phyloP scores from a whole-genome alignment of 306 rosid species.

The Aeschynomene evenia region DNA sequence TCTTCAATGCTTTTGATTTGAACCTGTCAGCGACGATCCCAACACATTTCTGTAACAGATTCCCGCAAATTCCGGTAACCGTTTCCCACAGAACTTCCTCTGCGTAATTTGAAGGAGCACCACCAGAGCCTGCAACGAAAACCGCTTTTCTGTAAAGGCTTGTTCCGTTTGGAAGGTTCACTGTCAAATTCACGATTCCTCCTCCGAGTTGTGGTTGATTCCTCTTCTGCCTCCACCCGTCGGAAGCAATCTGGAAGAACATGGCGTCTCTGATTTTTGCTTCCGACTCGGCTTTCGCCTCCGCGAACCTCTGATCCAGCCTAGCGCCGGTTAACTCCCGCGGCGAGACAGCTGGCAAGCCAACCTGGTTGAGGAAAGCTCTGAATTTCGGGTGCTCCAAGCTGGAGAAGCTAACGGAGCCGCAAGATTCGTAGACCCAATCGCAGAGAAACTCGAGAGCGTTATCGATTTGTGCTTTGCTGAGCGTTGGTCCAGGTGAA shows the following conservation, averaged over 20 bases:
- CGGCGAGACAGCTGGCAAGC: constrained; percentile 60
- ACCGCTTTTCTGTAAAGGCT: constrained; percentile 76
- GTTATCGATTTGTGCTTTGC: constrained; percentile 59
- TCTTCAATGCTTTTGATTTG: constrained; percentile 72
- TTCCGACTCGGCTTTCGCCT: constrained; percentile 74
- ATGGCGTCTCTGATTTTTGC: constrained; percentile 79
- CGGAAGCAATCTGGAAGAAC: constrained; percentile 83
- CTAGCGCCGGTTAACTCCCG: constrained; percentile 58
- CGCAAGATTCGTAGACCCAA: constrained; percentile 86
- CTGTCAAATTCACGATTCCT: constrained; percentile 72
- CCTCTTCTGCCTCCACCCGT: constrained; percentile 71
- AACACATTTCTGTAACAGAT: constrained; percentile 70
- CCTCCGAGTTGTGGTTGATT: constrained; percentile 10
- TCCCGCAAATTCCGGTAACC: constrained; percentile 78
- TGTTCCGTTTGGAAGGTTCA: constrained; percentile 91
- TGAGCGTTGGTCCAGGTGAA: constrained; percentile 68
- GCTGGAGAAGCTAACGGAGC: constrained; percentile 74
- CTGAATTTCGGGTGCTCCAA: constrained; percentile 82
- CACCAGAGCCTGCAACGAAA: constrained; percentile 54
- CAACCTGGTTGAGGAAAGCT: constrained; percentile 80
- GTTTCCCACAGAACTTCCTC: constrained; percentile 92
- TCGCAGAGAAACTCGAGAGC: constrained; percentile 76
- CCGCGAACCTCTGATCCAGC: constrained; percentile 65
- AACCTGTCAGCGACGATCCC: constrained; percentile 93
- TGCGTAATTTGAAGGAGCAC: constrained; percentile 70